A percentile compares a stretch with the other conserved stretches of the same genome.
Conservation (phyloP, 192 early-diverging fungal species). For the Lobosporangium transversale region DNA sequence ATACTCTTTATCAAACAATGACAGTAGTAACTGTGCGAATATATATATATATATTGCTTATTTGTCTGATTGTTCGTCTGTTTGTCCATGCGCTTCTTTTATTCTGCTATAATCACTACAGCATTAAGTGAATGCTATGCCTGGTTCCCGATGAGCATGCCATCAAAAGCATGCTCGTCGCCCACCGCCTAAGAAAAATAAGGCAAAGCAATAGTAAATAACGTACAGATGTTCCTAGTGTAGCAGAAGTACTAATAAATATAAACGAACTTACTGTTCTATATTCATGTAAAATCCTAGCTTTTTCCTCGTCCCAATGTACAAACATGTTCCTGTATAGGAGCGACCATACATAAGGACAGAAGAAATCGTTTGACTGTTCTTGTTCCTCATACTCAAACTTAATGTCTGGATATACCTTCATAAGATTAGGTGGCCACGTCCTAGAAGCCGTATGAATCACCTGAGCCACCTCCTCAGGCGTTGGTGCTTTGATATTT, state of each 20-base stretch:
- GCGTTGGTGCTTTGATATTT: slow-evolving; percentile 70
- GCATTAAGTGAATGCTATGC: too few species aligned
- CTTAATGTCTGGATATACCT: slow-evolving; percentile 68
- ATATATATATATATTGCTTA: too few species aligned
- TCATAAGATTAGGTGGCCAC: slow-evolving; percentile 66
- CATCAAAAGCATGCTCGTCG: slow-evolving; percentile 43
- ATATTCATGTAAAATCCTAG: slow-evolving; percentile 55
- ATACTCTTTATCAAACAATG: too few species aligned
- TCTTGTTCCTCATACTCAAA: slow-evolving; percentile 75
- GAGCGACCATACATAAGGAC: slow-evolving; percentile 77
- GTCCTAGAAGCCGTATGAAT: slow-evolving; percentile 73
- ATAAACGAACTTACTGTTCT: slow-evolving; percentile 51
- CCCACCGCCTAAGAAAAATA: slow-evolving; percentile 21
- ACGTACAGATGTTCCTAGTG: not conserved
- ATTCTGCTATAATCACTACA: not conserved
- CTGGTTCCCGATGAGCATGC: slow-evolving; percentile 21
- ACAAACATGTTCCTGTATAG: slow-evolving; percentile 66
- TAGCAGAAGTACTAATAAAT: not conserved
- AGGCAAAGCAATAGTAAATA: not conserved
- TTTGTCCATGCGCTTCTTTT: slow-evolving; percentile 6
- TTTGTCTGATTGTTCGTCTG: too few species aligned
- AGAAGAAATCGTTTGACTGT: slow-evolving; percentile 67
- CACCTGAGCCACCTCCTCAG: slow-evolving; percentile 69
- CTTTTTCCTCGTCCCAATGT: slow-evolving; percentile 77
- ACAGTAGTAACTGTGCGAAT: too few species aligned